Percentiles rank a stretch among this genome's conserved stretches.
Evolutionary conservation across 1,284 basidiomycete species (phyloP).

Genomic region (Moniliophthora roreri): DNA sequence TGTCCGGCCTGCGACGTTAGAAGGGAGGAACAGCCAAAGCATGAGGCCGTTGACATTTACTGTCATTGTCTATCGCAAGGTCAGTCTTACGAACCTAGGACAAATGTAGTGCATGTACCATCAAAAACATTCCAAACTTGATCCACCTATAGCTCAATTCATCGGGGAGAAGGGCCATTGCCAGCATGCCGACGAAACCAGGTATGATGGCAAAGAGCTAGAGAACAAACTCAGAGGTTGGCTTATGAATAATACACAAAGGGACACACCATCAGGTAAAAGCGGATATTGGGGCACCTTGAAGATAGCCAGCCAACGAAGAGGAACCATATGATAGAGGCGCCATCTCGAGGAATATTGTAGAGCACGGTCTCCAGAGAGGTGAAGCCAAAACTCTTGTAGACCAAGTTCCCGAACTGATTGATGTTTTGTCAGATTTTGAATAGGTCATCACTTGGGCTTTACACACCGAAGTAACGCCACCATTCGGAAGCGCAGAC

Average conservation of each 20-base stretch:
- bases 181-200: slow-evolving; percentile 15
- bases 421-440: neutral
- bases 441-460: neutral
- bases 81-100: neutral
- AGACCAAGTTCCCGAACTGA: slow-evolving; percentile 16
- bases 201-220: slow-evolving; percentile 14
- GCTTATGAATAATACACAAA: neutral
- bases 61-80: slow-evolving; percentile 9
- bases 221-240: neutral
- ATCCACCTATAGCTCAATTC: slow-evolving; percentile 12
- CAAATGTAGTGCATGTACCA: slow-evolving; percentile 1
- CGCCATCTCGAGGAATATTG: slow-evolving; percentile 12
- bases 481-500: slow-evolving; percentile 14
- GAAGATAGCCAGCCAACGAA: slow-evolving; percentile 13
- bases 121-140: slow-evolving; percentile 18
- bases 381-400: slow-evolving; percentile 17
- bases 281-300: slow-evolving; percentile 8
- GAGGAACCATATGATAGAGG: slow-evolving; percentile 17
- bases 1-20: slow-evolving; percentile 17
- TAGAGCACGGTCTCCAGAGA: slow-evolving; percentile 14
- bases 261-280: slow-evolving; percentile 12
- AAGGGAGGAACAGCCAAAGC: slow-evolving; percentile 17
- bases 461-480: slow-evolving; percentile 12
- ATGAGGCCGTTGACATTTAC: slow-evolving; percentile 14
- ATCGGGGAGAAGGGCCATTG: slow-evolving; percentile 13